Evolutionary conservation across 345 rosid species (phyloP).

Genomic region (Melaleuca quinquenervia): DNA sequence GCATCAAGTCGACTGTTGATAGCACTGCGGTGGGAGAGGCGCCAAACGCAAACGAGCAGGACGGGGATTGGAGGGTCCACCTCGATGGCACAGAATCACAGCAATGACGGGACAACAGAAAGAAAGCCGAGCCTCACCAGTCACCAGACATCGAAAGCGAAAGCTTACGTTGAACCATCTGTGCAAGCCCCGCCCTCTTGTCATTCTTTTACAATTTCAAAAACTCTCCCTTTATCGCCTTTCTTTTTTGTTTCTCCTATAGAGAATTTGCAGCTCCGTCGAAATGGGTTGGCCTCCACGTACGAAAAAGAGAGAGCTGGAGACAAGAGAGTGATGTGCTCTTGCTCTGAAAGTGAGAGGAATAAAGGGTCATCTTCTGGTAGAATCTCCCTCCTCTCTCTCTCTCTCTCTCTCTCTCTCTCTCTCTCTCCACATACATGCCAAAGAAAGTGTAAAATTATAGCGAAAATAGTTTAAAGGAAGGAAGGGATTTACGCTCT

Average conservation of each 20-base stretch:
- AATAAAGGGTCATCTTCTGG: constrained; percentile 22
- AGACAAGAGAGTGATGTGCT: background rate
- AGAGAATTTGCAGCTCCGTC: background rate
- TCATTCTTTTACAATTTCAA: background rate
- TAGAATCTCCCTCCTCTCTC: constrained; percentile 5
- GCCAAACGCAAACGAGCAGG: background rate
- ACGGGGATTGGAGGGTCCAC: background rate
- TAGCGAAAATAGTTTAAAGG: background rate
- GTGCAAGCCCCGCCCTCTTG: background rate
- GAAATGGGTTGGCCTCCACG: background rate
- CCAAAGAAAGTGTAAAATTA: background rate
- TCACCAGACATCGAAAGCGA: constrained; percentile 25
- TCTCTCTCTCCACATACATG: background rate
- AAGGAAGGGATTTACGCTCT: background rate
- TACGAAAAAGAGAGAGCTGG: background rate
- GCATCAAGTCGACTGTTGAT: background rate
- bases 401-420: background rate
- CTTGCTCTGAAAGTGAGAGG: background rate
- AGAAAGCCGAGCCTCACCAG: constrained; percentile 30
- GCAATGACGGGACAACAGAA: constrained; percentile 9
- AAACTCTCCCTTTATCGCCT: background rate
- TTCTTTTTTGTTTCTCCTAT: background rate
- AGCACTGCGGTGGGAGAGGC: background rate
- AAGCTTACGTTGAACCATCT: constrained; percentile 8
- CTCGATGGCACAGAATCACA: constrained; percentile 3